Conservation (phyloP, 2,329 filamentous ascomycete genomes). For the Arthrobotrys pseudoclavata region DNA sequence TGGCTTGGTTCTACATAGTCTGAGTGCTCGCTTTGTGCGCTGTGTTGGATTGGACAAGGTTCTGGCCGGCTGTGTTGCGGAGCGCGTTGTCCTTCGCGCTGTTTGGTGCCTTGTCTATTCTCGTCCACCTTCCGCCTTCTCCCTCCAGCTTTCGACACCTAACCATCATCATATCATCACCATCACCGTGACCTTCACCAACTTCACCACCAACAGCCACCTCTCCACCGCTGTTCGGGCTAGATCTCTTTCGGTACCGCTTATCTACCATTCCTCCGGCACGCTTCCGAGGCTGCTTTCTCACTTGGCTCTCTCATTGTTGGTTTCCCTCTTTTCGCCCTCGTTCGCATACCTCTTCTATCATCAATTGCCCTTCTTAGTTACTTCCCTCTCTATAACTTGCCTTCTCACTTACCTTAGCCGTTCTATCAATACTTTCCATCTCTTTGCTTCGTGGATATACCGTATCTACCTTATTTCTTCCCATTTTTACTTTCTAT, state of each 20-base stretch:
- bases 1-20: too few species aligned
- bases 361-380: slow-evolving; percentile 56
- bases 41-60: slow-evolving; percentile 12
- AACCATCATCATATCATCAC: slow-evolving; percentile 26
- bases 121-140: slow-evolving; percentile 30
- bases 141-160: slow-evolving; percentile 23
- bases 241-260: slow-evolving; percentile 5
- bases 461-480: slow-evolving; percentile 38
- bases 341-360: slow-evolving; percentile 42
- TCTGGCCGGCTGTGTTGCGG: slow-evolving; percentile 27
- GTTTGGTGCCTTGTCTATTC: slow-evolving; percentile 7
- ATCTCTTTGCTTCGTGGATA: slow-evolving; percentile 61
- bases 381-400: slow-evolving; percentile 45
- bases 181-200: slow-evolving; percentile 16
- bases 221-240: neutral
- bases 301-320: slow-evolving; percentile 53
- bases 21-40: too few species aligned
- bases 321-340: slow-evolving; percentile 53
- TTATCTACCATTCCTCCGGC: slow-evolving; percentile 14
- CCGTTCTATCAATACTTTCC: slow-evolving; percentile 6
- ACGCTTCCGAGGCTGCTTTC: slow-evolving; percentile 19
- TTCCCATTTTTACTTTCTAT: slow-evolving; percentile 18
- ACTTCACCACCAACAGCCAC: slow-evolving; percentile 23
- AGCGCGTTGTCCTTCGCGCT: slow-evolving; percentile 38
- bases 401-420: slow-evolving; percentile 39